Conservation (phyloP, 2,329 filamentous ascomycete genomes). For the Diaporthe sp. region DNA sequence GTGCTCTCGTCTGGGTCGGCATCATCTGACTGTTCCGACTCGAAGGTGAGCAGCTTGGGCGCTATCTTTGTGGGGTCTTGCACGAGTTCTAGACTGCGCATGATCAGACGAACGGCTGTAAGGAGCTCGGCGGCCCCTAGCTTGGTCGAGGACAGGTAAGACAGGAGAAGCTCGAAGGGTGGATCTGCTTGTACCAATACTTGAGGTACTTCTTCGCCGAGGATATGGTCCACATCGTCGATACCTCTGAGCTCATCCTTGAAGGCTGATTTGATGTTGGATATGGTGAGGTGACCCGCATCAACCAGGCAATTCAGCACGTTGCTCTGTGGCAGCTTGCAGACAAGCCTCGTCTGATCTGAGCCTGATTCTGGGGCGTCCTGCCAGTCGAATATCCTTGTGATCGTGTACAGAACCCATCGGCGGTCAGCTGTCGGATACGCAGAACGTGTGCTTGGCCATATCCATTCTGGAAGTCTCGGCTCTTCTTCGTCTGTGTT, state of each 20-base stretch:
- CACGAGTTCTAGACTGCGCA: constrained; percentile 77
- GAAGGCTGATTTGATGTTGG: constrained; percentile 72
- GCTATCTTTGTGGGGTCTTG: constrained; percentile 56
- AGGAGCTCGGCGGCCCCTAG: constrained; percentile 77
- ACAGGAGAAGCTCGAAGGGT: constrained; percentile 75
- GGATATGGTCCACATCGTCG: constrained; percentile 61
- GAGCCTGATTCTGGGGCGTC: constrained; percentile 59
- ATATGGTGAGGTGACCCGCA: constrained; percentile 71
- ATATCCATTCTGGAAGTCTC: constrained; percentile 64
- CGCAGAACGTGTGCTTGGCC: constrained; percentile 57
- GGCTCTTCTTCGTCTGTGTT: constrained; percentile 39
- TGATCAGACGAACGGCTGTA: constrained; percentile 74
- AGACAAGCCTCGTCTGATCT: constrained; percentile 55
- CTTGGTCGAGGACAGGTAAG: constrained; percentile 75
- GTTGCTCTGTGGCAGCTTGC: constrained; percentile 65
- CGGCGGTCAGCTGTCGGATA: constrained; percentile 73
- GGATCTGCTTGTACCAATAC: constrained; percentile 77
- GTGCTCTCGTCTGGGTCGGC: constrained; percentile 47
- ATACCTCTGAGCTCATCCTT: constrained; percentile 60
- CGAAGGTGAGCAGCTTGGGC: constrained; percentile 43
- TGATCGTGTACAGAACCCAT: constrained; percentile 75
- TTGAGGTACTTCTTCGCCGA: constrained; percentile 73
- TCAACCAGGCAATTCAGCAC: constrained; percentile 71
- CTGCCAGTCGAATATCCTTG: constrained; percentile 72
- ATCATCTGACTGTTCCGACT: constrained; percentile 45